Conservation (phyloP, 2,329 filamentous ascomycete genomes). For the Venturia carpophila region DNA sequence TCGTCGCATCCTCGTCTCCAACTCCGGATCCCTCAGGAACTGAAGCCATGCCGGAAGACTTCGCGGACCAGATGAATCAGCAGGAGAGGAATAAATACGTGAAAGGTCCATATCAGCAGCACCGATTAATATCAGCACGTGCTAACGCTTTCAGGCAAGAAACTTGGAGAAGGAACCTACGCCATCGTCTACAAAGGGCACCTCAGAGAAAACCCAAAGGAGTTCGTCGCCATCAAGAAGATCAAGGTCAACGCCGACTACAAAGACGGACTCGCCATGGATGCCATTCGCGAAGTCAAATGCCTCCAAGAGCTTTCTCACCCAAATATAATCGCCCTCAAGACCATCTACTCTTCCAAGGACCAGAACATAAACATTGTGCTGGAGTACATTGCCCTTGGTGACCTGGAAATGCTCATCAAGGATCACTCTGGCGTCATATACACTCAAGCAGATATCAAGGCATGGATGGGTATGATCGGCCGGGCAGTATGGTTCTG, state of each 20-base stretch:
- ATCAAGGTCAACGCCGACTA: slow-evolving; percentile 83
- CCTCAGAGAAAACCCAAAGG: slow-evolving; percentile 60
- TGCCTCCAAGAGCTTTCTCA: slow-evolving; percentile 90
- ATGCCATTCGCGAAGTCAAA: slow-evolving; percentile 92
- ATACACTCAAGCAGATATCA: slow-evolving; percentile 85
- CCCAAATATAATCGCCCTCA: slow-evolving; percentile 88
- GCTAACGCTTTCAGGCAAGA: slow-evolving; percentile 54
- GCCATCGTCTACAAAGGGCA: slow-evolving; percentile 90
- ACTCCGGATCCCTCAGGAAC: slow-evolving; percentile 19
- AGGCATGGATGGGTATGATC: slow-evolving; percentile 99
- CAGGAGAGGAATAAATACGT: slow-evolving; percentile 72
- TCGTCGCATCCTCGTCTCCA: slow-evolving; percentile 23
- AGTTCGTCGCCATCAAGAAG: slow-evolving; percentile 85
- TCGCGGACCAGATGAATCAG: slow-evolving; percentile 43
- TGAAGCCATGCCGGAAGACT: slow-evolving; percentile 25
- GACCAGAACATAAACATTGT: slow-evolving; percentile 95
- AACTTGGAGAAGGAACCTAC: slow-evolving; percentile 93
- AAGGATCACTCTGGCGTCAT: slow-evolving; percentile 69
- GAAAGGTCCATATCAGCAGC: slow-evolving; percentile 52
- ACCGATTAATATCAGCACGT: slow-evolving; percentile 14
- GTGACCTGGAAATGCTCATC: slow-evolving; percentile 90
- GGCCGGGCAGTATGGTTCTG: slow-evolving; percentile 89
- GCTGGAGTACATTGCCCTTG: slow-evolving; percentile 85
- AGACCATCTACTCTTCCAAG: slow-evolving; percentile 90
- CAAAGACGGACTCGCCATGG: slow-evolving; percentile 84